These are phyloP conservation scores for Penicillium sp. DNA, from an alignment of 2,329 filamentous ascomycete species.

Conservation along the genomic window DNA sequence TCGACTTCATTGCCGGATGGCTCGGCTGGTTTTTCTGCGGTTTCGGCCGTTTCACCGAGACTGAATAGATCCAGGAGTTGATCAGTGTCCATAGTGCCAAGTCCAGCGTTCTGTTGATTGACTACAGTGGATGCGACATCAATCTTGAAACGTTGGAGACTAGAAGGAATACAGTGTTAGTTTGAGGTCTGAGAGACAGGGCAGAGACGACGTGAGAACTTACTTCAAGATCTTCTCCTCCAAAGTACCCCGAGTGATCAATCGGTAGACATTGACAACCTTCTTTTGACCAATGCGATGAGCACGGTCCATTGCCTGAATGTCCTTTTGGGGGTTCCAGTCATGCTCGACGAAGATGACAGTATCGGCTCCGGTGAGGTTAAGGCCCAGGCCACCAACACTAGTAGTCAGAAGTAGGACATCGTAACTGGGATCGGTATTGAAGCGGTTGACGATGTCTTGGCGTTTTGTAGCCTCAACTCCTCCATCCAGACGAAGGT, in stretches of 20 bases:
- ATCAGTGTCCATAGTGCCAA: conserved; percentile 95
- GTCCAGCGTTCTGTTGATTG: conserved; percentile 94
- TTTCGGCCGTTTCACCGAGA: conserved; percentile 62
- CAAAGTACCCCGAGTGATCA: conserved; percentile 90
- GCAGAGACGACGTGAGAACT: conserved; percentile 27
- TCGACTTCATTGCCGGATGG: conserved; percentile 55
- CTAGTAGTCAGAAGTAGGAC: conserved; percentile 89
- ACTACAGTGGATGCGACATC: conserved; percentile 97
- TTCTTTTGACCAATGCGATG: conserved; percentile 99
- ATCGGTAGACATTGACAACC: conserved; percentile 96
- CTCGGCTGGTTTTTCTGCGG: conserved; percentile 55
- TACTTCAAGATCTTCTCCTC: conserved; percentile 95
- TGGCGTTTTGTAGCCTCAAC: conserved; percentile 92
- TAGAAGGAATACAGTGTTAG: conserved; percentile 35
- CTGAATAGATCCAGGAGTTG: conserved; percentile 97
- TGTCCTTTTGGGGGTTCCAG: conserved; percentile 98
- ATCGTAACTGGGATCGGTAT: conserved; percentile 94
- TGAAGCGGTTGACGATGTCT: conserved; percentile 98
- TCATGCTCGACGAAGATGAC: conserved; percentile 99
- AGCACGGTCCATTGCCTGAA: conserved; percentile 97
- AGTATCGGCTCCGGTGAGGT: conserved; percentile 92
- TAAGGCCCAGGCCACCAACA: conserved; percentile 88
- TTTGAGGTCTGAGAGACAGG: not conserved
- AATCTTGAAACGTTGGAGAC: conserved; percentile 97
- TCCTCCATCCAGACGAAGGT: conserved; percentile 84